A percentile compares a stretch with the other conserved stretches of the same genome.
Conservation (phyloP, 495 filamentous ascomycete species). For the Clavariopsis aquatica region DNA sequence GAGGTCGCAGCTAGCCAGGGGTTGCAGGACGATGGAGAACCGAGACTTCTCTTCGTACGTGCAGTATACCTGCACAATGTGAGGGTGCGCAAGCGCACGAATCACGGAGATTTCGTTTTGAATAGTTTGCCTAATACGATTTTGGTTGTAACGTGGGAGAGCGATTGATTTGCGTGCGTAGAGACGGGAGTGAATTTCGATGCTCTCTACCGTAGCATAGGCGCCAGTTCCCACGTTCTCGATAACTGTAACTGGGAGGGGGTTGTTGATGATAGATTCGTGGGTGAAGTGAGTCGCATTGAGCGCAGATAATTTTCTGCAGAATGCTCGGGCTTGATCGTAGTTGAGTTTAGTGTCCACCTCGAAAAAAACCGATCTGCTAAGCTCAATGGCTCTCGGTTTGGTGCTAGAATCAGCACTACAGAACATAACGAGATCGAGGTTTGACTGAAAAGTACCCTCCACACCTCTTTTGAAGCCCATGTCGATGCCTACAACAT, state of each 20-base stretch:
- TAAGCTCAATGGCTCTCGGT: conserved; percentile 4
- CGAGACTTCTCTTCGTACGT: conserved; percentile 33
- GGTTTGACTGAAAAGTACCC: conserved; percentile 6
- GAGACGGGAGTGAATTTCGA: conserved; percentile 10
- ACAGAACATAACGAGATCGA: conserved; percentile 8
- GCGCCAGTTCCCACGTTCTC: conserved; percentile 27
- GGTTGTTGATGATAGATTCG: not conserved
- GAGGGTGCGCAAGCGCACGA: conserved; percentile 87
- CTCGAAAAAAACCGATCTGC: conserved; percentile 12
- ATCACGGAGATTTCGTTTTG: conserved; percentile 95
- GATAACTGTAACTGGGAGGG: conserved; percentile 16
- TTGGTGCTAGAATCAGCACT: not conserved
- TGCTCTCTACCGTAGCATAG: conserved; percentile 28
- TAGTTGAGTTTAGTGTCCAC: conserved; percentile 10
- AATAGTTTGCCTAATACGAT: conserved; percentile 68
- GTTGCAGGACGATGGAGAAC: conserved; percentile 26
- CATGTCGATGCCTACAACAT: conserved; percentile 1
- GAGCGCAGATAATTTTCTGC: conserved; percentile 4
- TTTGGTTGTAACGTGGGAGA: conserved; percentile 26
- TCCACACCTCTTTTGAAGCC: conserved; percentile 4
- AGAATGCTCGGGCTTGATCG: conserved; percentile 17
- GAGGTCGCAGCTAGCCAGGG: conserved; percentile 24
- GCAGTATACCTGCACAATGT: conserved; percentile 65
- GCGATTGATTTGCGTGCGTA: conserved; percentile 30
- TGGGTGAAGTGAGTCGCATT: conserved; percentile 17